Base-by-base conservation (phyloP, 768 basidiomycete genomes). In the Auricularia auricula-judae region DNA sequence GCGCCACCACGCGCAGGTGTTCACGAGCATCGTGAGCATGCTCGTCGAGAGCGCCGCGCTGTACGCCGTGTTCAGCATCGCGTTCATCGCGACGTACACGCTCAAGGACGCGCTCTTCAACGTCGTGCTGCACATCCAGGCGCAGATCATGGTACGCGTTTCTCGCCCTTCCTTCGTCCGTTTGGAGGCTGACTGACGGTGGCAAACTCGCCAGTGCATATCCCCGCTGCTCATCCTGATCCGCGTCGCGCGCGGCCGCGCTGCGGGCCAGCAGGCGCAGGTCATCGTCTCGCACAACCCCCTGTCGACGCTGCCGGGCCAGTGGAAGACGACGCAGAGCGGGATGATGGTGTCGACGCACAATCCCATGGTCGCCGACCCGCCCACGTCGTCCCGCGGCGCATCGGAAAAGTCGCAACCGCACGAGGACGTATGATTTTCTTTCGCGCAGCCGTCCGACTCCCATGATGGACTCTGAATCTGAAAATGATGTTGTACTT, bases 151-250 rank as follows among this genome's bases (percentile, higher is more conserved):
- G 47, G 11, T 36, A 29, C 3, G n/a, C 29, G 29, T 29, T 0
- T 36, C 56, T 14, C 16, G 3, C n/a, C 36, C 23, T n/a, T 34
- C 18, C 61, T 14, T 59, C 62, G 8, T 12, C n/a, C 35, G 36
- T 35, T 1, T 51, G 29, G 29, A 29, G 29, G 29, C 29, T 29
- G 29, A 29, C 29, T 29, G 29, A 29, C 29, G 29, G 29, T 29
- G 29, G 29, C 29, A 29, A 29, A 29, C 3, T 3, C 4, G 18
- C 29, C 35, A 65, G 64, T 53, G 60, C 42, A 65, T 65, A 16
- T 36, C 61, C 16, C 64, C 51, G 18, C 61, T 65, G 16, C 42
- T 65, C 23, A 65, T 65, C 43, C 33, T 62, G 11, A 42, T 65
- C 8, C 61, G 64, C 36, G 44, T 65, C 7, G 64, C 64, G 39